phyloP scores from a whole-genome alignment of 1,284 basidiomycete species.

The Peniophora sp. region DNA sequence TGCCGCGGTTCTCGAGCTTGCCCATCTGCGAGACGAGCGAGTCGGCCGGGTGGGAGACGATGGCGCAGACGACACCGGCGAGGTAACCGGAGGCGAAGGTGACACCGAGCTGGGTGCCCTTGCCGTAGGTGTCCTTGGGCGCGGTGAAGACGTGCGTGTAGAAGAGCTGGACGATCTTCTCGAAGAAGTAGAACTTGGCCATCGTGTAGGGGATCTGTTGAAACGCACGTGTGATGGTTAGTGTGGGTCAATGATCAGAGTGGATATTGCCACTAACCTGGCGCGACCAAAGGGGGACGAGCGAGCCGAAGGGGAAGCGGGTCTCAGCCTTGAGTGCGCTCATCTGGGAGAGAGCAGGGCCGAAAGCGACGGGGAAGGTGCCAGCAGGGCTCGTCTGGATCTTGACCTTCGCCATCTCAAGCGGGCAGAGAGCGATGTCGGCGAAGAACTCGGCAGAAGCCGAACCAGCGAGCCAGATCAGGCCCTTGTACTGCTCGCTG shows the following conservation, averaged over 20 bases:
- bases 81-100: slow-evolving; percentile 79
- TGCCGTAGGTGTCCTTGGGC: slow-evolving; percentile 66
- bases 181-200: slow-evolving; percentile 85
- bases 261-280: slow-evolving; percentile 40
- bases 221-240: background rate
- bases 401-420: slow-evolving; percentile 83
- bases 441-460: slow-evolving; percentile 94
- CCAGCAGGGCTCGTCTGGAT: slow-evolving; percentile 70
- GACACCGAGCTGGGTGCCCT: slow-evolving; percentile 69
- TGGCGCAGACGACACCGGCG: slow-evolving; percentile 74
- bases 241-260: background rate
- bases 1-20: slow-evolving; percentile 72
- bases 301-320: slow-evolving; percentile 74
- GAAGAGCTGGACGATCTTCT: slow-evolving; percentile 70
- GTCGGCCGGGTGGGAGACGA: slow-evolving; percentile 80
- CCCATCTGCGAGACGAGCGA: slow-evolving; percentile 74
- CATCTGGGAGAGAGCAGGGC: slow-evolving; percentile 65
- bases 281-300: slow-evolving; percentile 78
- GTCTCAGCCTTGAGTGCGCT: slow-evolving; percentile 53
- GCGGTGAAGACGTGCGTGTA: slow-evolving; percentile 69
- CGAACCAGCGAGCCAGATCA: slow-evolving; percentile 92
- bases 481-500: slow-evolving; percentile 83
- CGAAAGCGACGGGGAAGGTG: slow-evolving; percentile 68
- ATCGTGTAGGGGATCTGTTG: slow-evolving; percentile 76
- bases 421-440: slow-evolving; percentile 78